These are phyloP conservation scores for Dissoconium aciculare DNA, from an alignment of 2,329 filamentous ascomycete genomes.

Conservation along the genomic window DNA sequence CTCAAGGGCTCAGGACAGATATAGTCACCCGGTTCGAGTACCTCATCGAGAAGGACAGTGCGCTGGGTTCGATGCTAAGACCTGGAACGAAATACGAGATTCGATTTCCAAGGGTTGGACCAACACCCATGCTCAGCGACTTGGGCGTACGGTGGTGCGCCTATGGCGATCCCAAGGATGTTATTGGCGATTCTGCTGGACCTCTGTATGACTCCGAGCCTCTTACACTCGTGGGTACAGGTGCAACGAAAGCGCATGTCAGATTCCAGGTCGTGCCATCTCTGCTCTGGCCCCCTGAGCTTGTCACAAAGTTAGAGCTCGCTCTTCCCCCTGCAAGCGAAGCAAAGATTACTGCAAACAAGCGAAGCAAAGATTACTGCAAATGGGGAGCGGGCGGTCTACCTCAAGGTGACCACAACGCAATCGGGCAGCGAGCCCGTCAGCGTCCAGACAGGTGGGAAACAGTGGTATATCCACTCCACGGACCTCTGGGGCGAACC, in stretches of 20 bases:
- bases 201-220: slow-evolving; percentile 6
- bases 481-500: slow-evolving; percentile 6
- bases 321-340: neutral
- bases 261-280: slow-evolving; percentile 7
- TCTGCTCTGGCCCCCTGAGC: slow-evolving; percentile 7
- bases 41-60: slow-evolving; percentile 5
- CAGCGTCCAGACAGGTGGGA: slow-evolving; percentile 9
- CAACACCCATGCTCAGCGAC: neutral
- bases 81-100: slow-evolving; percentile 9
- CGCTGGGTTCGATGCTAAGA: slow-evolving; percentile 7
- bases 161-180: slow-evolving; percentile 2
- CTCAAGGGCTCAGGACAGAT: slow-evolving; percentile 1
- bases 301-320: slow-evolving; percentile 8
- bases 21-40: slow-evolving; percentile 8
- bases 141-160: neutral
- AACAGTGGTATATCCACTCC: slow-evolving; percentile 9
- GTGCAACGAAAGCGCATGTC: slow-evolving; percentile 6
- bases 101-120: slow-evolving; percentile 3
- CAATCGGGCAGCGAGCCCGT: slow-evolving; percentile 8
- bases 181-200: slow-evolving; percentile 7
- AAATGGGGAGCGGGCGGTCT: slow-evolving; percentile 2
- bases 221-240: slow-evolving; percentile 2
- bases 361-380: slow-evolving; percentile 3
- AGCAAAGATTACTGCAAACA: too few species aligned
- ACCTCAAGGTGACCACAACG: slow-evolving; percentile 7